Conservation (phyloP, 73 alveolate genomes). For the Uronychia setigera region DNA sequence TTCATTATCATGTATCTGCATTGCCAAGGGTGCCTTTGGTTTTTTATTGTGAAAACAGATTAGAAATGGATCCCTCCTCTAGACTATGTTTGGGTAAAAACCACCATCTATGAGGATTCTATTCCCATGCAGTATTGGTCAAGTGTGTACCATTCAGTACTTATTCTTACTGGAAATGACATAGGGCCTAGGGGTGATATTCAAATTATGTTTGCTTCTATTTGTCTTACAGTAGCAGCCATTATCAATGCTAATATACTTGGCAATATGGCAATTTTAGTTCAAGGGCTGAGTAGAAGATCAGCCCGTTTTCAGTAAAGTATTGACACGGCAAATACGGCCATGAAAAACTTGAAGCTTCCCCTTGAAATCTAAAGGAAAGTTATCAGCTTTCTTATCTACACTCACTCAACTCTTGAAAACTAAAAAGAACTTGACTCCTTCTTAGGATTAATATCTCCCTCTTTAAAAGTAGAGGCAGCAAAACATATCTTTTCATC, state of each 20-base stretch:
- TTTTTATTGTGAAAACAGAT: conserved; percentile 14
- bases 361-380: conserved; percentile 6
- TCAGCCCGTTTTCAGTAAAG: conserved; percentile 22
- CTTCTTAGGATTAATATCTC: conserved; percentile 33
- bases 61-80: conserved; percentile 62
- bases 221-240: conserved; percentile 3
- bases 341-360: conserved; percentile 35
- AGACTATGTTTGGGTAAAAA: conserved; percentile 19
- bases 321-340: conserved; percentile 32
- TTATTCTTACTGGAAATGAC: conserved; percentile 43
- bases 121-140: neutral
- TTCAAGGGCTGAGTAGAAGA: conserved; percentile 21
- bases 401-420: conserved; percentile 30
- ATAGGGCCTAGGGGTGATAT: conserved; percentile 22
- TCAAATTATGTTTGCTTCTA: neutral
- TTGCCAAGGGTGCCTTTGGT: conserved; percentile 51
- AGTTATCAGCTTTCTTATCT: conserved; percentile 14
- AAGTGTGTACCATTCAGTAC: conserved; percentile 31
- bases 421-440: conserved; percentile 25
- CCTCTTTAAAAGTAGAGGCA: conserved; percentile 24
- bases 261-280: conserved; percentile 28
- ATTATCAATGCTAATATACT: conserved; percentile 24
- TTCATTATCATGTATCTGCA: conserved; percentile 40
- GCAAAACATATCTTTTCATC: conserved; percentile 18
- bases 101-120: neutral